phyloP scores from a whole-genome alignment of 2,329 filamentous ascomycete genomes.

The Aspergillus ochraceus region DNA sequence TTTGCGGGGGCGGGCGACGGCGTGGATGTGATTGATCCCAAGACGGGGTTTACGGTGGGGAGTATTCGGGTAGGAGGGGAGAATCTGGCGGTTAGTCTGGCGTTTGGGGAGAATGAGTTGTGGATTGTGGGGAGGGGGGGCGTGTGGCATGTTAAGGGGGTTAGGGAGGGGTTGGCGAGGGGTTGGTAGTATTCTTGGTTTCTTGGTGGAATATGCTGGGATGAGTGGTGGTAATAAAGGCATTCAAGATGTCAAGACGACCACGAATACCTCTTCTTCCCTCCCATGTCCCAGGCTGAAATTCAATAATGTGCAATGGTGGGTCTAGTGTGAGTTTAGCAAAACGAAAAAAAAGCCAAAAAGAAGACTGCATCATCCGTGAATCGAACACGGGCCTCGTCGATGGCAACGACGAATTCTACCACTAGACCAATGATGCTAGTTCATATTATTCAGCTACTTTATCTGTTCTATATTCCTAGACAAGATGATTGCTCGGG shows the following conservation, averaged over 20 bases:
- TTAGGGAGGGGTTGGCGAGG: constrained; percentile 7
- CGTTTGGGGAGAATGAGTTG: constrained; percentile 12
- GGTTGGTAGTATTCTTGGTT: constrained; percentile 1
- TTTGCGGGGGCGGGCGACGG: constrained; percentile 14
- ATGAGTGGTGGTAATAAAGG: too few species aligned
- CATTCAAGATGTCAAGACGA: too few species aligned
- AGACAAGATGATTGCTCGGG: too few species aligned
- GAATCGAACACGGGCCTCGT: constrained; percentile 50
- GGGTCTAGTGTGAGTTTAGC: too few species aligned
- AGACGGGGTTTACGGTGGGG: constrained; percentile 9
- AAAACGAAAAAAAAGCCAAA: constrained; percentile 12
- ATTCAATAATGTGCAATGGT: too few species aligned
- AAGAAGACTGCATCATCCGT: constrained; percentile 44
- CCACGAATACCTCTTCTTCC: too few species aligned
- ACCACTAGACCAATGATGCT: constrained; percentile 48
- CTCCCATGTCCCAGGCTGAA: too few species aligned
- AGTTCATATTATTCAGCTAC: background rate
- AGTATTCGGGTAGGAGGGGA: constrained; percentile 13
- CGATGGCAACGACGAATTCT: constrained; percentile 49
- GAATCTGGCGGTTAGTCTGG: constrained; percentile 12
- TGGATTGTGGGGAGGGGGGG: constrained; percentile 17
- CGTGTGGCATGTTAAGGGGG: constrained; percentile 13
- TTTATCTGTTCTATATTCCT: too few species aligned
- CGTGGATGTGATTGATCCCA: constrained; percentile 14
- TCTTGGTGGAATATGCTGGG: too few species aligned